Percentiles rank a stretch among this genome's conserved stretches.
Evolutionary conservation across 2,329 filamentous ascomycete genomes (phyloP).

Genomic region (Dothideomycetes sp.): DNA sequence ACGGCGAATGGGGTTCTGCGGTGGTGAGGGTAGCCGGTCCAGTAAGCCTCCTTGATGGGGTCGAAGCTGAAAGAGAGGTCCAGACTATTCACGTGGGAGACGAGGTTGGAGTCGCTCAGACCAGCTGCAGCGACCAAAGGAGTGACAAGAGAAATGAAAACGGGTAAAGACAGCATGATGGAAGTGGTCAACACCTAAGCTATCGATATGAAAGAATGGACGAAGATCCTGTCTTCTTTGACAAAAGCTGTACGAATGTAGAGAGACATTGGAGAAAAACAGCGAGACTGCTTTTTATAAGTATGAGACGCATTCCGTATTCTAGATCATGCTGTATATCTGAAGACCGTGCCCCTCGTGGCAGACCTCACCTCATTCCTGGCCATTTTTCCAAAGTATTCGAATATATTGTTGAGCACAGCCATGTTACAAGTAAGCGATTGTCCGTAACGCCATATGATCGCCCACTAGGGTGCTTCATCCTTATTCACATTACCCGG

Average conservation of each 20-base stretch:
- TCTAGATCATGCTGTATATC: too few species aligned
- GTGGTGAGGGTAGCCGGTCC: constrained; percentile 50
- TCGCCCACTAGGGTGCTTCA: not conserved
- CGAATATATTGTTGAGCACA: too few species aligned
- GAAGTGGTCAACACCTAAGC: not conserved
- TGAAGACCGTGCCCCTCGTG: too few species aligned
- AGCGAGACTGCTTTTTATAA: not conserved
- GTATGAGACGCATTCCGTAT: too few species aligned
- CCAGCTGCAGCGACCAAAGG: constrained; percentile 22
- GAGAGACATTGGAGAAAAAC: not conserved
- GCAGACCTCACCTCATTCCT: too few species aligned
- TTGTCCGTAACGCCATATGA: too few species aligned
- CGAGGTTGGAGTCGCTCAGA: constrained; percentile 30
- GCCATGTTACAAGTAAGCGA: not conserved
- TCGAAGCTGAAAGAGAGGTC: constrained; percentile 42
- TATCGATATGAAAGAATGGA: constrained; percentile 3
- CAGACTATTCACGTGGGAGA: constrained; percentile 32
- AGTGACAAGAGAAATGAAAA: constrained; percentile 15
- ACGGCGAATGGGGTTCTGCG: constrained; percentile 52
- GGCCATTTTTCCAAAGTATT: too few species aligned
- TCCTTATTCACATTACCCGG: too few species aligned
- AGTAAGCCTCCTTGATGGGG: constrained; percentile 49
- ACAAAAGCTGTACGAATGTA: not conserved
- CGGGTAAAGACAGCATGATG: constrained; percentile 9
- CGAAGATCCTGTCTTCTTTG: not conserved